Evolutionary conservation across 163 green algal genomes (phyloP).

Genomic region (Scenedesmus sp.): DNA sequence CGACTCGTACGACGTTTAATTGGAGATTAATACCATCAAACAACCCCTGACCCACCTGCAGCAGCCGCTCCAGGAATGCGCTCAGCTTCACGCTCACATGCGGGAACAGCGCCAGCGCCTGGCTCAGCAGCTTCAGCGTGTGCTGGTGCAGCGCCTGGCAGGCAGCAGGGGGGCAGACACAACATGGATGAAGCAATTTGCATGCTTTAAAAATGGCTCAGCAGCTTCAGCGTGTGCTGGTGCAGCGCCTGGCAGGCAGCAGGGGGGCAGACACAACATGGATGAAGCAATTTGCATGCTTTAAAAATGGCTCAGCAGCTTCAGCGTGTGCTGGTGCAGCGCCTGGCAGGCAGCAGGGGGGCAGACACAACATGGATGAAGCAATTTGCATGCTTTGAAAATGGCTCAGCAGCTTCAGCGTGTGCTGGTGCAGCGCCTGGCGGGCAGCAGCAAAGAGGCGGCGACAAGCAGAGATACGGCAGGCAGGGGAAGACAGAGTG

Average conservation of each 20-base stretch:
- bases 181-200: too few relatives aligned
- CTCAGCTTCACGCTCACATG: slow-evolving; percentile 70
- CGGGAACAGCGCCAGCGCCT: slow-evolving; percentile 69
- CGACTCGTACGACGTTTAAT: too few relatives aligned
- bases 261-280: background rate
- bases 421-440: slow-evolving; percentile 55
- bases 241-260: slow-evolving; percentile 58
- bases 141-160: slow-evolving; percentile 68
- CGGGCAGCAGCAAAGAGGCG: slow-evolving; percentile 37
- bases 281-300: slow-evolving; percentile 49
- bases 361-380: too few relatives aligned
- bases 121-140: slow-evolving; percentile 77
- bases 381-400: slow-evolving; percentile 50
- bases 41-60: slow-evolving; percentile 63
- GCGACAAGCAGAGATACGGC: too few relatives aligned
- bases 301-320: slow-evolving; percentile 63
- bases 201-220: too few relatives aligned
- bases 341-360: slow-evolving; percentile 43
- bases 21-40: too few relatives aligned
- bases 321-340: slow-evolving; percentile 77
- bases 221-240: slow-evolving; percentile 62
- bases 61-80: slow-evolving; percentile 88
- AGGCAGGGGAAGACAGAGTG: too few relatives aligned
- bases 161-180: slow-evolving; percentile 33
- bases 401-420: slow-evolving; percentile 50